Evolutionary conservation across 306 rosid species (phyloP), one percentile per base, ranked within the genome.

Genomic region (Gynostemma pentaphyllum): DNA sequence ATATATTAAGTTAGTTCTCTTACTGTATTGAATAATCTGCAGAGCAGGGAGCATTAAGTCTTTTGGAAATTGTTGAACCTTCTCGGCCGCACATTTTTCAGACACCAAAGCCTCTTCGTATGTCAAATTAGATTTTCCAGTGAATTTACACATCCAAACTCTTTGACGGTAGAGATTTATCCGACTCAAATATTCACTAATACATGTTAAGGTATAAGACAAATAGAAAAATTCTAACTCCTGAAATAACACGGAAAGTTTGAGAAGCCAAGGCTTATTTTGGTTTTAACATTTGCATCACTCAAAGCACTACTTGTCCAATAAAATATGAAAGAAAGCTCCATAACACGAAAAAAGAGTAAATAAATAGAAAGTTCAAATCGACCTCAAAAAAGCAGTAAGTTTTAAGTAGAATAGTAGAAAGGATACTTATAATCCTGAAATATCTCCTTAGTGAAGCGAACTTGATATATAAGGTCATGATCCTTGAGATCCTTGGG

Each of bases 51-150:
- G 68, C 70, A 74, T 76, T n/a, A 92, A 75, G 46, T 84, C 94
- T 73, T 86, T 86, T 9, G 99, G 99, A 50, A 92, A 69, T 79
- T 81, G 88, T 49, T 80, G 95, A 60, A 86, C 85, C 83, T 88
- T 91, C 68, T 92, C 99, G 4, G 83, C 73, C 51, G 90, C 95
- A 53, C 63, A 80, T 59, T 84, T 80, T 81, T 92, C 96, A 30
- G 95, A 86, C 55, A 92, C 88, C 74, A 86, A 55, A 68, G 99
- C 99, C 81, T 92, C 99, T 70, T 92, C 99, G 68, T 79, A 92
- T 13, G 99, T 92, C 87, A 92, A 74, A 61, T 70, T 85, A 53
- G 77, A 79, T 77, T 88, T 92, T 73, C 96, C 90, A 34, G 94
- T 82, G 69, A 81, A 81, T 74, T 88, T 88, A 59, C 96, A 92